Evolutionary conservation across 2,329 filamentous ascomycete genomes (phyloP), one percentile per base, ranked within the genome.

Genomic region (Claviceps paspali): DNA sequence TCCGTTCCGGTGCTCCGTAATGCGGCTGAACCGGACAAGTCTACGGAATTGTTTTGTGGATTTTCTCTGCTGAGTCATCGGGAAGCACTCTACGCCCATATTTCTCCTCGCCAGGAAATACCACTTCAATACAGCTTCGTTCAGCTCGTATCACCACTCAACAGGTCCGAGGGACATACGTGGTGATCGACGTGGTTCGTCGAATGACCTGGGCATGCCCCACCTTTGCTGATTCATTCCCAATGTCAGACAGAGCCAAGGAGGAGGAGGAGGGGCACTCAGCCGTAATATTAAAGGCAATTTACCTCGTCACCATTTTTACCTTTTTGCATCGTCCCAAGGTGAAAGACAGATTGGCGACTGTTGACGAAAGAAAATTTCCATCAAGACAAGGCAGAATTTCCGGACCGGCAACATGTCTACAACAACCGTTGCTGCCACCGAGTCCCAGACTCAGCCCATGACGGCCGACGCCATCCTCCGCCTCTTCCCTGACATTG

Each of bases 401-500:
- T 14, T 7, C 18, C 12, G 23, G 11, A 19, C 2, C 15, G 27
- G 9, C 17, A 37, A 11, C 29, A 60, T 56, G 49, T 54, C 59
- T 36, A 51, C 54, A 28, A 49, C 52, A 5, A 54, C 52, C 12
- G 48, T 47, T 17, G 67, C 68, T 24, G 69, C 67, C 19, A 67
- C 61, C 2, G 38, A 40, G 29, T 17, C 41, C 28, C 64, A 63
- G 27, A 55, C 67, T 29, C 67, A 76, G 52, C 67, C 73, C 39
- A 85, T 92, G 53, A 93, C 84, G 36, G 85, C 86, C 14, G 76
- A 91, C 50, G 84, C 82, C 52, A 85, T 98, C 51, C 69, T 88
- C 41, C 78, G 76, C 44, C 73, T 96, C 34, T 96, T 96, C 61
- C 85, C 86, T 37, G 86, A 95, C 56, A 74, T 77, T 59, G 68